Percentiles rank a stretch among this genome's conserved stretches.
Conservation (phyloP, 2,329 filamentous ascomycete genomes). For the Escovopsis weberi region DNA sequence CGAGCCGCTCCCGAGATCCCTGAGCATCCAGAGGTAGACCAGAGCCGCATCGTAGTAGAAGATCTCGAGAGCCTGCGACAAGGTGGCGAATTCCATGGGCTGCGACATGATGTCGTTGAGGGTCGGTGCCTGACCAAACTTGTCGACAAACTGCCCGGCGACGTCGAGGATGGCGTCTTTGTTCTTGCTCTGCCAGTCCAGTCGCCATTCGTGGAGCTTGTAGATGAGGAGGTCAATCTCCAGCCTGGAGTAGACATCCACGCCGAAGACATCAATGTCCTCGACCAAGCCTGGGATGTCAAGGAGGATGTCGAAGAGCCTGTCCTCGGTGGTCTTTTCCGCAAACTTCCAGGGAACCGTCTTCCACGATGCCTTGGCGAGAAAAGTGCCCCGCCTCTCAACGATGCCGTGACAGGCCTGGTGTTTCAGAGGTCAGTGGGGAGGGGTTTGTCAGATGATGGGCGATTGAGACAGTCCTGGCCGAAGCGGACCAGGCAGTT, state of each 20-base stretch:
- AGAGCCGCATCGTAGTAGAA: neutral
- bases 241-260: too few species aligned
- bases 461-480: too few species aligned
- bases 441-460: too few species aligned
- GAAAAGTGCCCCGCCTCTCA: neutral
- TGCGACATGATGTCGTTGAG: neutral
- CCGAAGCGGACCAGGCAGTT: too few species aligned
- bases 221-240: neutral
- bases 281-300: neutral
- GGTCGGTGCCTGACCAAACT: neutral
- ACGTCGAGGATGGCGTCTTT: neutral
- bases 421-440: too few species aligned
- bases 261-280: neutral
- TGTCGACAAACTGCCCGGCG: too few species aligned
- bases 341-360: neutral
- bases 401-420: neutral
- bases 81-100: neutral
- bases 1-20: neutral
- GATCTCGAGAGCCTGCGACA: neutral
- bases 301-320: neutral
- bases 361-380: neutral
- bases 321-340: neutral
- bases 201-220: neutral
- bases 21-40: neutral
- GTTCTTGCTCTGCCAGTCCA: neutral